These are phyloP conservation scores for Castanea sativa DNA, from an alignment of 306 rosid genomes.

Conservation along the genomic window DNA sequence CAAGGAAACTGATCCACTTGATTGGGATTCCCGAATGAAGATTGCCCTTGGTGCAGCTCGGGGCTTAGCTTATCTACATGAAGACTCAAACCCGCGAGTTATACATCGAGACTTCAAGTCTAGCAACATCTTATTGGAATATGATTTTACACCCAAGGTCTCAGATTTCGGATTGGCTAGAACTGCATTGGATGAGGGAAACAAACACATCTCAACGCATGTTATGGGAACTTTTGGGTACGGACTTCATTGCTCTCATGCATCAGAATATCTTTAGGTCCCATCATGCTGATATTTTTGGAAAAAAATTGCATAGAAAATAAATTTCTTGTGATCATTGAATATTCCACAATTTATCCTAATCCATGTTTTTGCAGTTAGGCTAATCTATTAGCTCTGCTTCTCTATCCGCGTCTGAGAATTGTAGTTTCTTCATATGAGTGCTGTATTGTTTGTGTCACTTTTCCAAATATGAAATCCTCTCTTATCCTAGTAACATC, in stretches of 20 bases:
- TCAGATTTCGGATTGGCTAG: constrained; percentile 98
- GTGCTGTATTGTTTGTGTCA: constrained; percentile 1
- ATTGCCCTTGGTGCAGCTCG: constrained; percentile 97
- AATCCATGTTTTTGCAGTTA: background rate
- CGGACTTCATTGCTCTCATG: background rate
- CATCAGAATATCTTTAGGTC: background rate
- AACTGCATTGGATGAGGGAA: constrained; percentile 82
- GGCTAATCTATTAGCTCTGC: constrained; percentile 9
- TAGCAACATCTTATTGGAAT: constrained; percentile 89
- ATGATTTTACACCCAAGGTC: constrained; percentile 86
- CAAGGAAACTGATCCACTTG: constrained; percentile 75
- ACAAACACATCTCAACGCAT: constrained; percentile 93
- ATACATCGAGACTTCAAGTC: constrained; percentile 96
- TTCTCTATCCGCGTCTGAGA: background rate
- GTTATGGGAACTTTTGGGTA: constrained; percentile 99
- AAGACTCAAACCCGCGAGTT: constrained; percentile 95
- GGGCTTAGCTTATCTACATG: constrained; percentile 89
- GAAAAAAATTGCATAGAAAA: too few species aligned
- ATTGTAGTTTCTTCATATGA: constrained; percentile 3
- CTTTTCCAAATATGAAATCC: constrained; percentile 17
- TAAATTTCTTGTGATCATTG: too few species aligned
- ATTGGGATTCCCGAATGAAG: constrained; percentile 88
- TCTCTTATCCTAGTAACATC: constrained; percentile 10
- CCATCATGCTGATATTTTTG: background rate
- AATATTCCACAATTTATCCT: too few species aligned